phyloP scores from a whole-genome alignment of 805 yeast species.

The Yarrowia divulgata region DNA sequence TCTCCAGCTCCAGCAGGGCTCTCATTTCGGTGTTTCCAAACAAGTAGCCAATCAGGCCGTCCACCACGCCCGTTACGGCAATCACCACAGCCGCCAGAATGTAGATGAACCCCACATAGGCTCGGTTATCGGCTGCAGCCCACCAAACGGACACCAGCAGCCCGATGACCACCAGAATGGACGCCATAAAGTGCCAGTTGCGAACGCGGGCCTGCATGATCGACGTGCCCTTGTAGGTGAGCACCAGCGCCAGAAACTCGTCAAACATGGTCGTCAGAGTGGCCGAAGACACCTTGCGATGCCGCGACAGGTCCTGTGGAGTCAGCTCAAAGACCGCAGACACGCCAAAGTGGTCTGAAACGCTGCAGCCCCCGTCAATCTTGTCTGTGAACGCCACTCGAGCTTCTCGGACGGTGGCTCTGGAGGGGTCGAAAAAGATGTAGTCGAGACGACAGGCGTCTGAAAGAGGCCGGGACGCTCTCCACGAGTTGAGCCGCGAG shows the following conservation, averaged over 20 bases:
- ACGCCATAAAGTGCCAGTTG: slow-evolving; percentile 64
- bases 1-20: slow-evolving; percentile 74
- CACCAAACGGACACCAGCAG: slow-evolving; percentile 65
- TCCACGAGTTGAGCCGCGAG: slow-evolving; percentile 86
- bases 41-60: slow-evolving; percentile 78
- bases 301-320: neutral
- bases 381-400: slow-evolving; percentile 75
- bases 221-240: slow-evolving; percentile 60
- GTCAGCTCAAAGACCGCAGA: slow-evolving; percentile 44
- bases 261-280: slow-evolving; percentile 51
- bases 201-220: slow-evolving; percentile 72
- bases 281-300: slow-evolving; percentile 8
- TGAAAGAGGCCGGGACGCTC: slow-evolving; percentile 58
- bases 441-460: slow-evolving; percentile 93
- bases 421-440: slow-evolving; percentile 72
- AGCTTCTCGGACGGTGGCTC: slow-evolving; percentile 65
- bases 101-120: slow-evolving; percentile 74
- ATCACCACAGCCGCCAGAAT: slow-evolving; percentile 62
- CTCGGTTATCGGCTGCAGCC: slow-evolving; percentile 59
- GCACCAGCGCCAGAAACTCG: slow-evolving; percentile 59
- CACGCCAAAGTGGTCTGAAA: slow-evolving; percentile 90
- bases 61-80: slow-evolving; percentile 69
- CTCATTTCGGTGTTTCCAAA: slow-evolving; percentile 84
- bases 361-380: slow-evolving; percentile 71
- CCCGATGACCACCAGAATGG: slow-evolving; percentile 61